These are phyloP conservation scores for Mycena polygramma DNA, from an alignment of 768 basidiomycete species.

Conservation along the genomic window DNA sequence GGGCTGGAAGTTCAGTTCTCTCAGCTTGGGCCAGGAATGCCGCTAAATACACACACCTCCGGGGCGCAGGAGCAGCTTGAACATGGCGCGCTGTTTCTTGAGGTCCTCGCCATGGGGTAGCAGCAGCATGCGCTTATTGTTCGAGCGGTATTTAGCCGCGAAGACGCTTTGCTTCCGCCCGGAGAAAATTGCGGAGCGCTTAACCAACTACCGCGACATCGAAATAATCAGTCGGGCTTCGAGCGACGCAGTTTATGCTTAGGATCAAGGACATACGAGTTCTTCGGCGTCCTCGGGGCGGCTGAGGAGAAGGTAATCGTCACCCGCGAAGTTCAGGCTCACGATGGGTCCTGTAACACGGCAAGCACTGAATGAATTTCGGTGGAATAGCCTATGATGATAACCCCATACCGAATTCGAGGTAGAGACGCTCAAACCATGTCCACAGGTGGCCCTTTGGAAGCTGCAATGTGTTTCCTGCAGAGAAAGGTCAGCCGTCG, in stretches of 20 bases:
- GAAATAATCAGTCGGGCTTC: too few species aligned
- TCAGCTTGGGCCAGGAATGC: not conserved
- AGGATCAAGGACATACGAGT: not conserved
- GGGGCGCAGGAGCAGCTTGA: conserved; percentile 11
- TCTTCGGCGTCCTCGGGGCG: conserved; percentile 10
- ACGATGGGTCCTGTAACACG: not conserved
- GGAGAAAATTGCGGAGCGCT: conserved; percentile 7
- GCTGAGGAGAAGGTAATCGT: conserved; percentile 15
- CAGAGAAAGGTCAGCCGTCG: not conserved
- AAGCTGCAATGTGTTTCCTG: conserved; percentile 5
- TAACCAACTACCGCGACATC: not conserved
- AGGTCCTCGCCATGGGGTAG: conserved; percentile 13
- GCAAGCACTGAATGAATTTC: too few species aligned
- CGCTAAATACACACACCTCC: not conserved
- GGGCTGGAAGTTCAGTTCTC: not conserved
- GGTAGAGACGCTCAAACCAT: conserved; percentile 6
- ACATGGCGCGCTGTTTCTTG: conserved; percentile 10
- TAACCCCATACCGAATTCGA: not conserved
- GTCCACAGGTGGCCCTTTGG: conserved; percentile 7
- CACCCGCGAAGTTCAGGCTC: conserved; percentile 8
- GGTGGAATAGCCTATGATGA: too few species aligned
- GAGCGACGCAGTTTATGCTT: too few species aligned
- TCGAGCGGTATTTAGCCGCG: conserved; percentile 12
- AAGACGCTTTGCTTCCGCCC: conserved; percentile 3
- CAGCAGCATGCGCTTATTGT: conserved; percentile 17